Conservation (phyloP, 164 flowering plant genomes). For the Liriodendron chinense region DNA sequence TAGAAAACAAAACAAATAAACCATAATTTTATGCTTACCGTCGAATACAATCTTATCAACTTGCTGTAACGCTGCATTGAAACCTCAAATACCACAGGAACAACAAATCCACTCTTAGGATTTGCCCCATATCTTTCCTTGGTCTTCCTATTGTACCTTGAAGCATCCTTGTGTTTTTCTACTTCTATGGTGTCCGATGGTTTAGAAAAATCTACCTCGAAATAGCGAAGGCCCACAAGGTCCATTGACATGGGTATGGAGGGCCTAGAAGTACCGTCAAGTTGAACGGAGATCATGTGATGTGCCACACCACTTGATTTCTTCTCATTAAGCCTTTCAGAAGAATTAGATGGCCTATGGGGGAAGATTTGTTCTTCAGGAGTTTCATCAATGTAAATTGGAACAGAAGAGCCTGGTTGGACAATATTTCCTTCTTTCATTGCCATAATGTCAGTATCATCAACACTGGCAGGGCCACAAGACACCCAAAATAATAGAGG, state of each 20-base stretch:
- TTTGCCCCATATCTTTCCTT: conserved; percentile 27
- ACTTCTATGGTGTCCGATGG: conserved; percentile 25
- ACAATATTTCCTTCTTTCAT: conserved; percentile 35
- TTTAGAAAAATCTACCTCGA: conserved; percentile 82
- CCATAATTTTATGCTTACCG: conserved; percentile 42
- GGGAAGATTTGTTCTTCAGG: conserved; percentile 56
- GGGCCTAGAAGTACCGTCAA: conserved; percentile 75
- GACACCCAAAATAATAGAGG: conserved; percentile 59
- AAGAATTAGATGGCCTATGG: conserved; percentile 47
- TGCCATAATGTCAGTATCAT: conserved; percentile 31
- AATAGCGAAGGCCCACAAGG: conserved; percentile 81
- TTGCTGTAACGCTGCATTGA: conserved; percentile 77
- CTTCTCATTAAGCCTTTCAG: conserved; percentile 61
- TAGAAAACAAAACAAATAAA: background rate
- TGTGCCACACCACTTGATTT: conserved; percentile 52
- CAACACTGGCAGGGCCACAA: conserved; percentile 28
- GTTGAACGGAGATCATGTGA: conserved; percentile 63
- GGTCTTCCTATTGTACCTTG: conserved; percentile 17
- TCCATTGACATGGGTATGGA: conserved; percentile 91
- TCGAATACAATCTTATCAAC: conserved; percentile 77
- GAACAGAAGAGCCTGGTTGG: conserved; percentile 66
- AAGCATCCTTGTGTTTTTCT: conserved; percentile 16
- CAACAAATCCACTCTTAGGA: conserved; percentile 43
- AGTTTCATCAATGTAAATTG: conserved; percentile 62
- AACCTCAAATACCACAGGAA: conserved; percentile 94